A percentile compares a stretch with the other conserved stretches of the same genome.
These are phyloP conservation scores for Curvularia hawaiiensis DNA, from an alignment of 2,329 filamentous ascomycete genomes.

Conservation along the genomic window DNA sequence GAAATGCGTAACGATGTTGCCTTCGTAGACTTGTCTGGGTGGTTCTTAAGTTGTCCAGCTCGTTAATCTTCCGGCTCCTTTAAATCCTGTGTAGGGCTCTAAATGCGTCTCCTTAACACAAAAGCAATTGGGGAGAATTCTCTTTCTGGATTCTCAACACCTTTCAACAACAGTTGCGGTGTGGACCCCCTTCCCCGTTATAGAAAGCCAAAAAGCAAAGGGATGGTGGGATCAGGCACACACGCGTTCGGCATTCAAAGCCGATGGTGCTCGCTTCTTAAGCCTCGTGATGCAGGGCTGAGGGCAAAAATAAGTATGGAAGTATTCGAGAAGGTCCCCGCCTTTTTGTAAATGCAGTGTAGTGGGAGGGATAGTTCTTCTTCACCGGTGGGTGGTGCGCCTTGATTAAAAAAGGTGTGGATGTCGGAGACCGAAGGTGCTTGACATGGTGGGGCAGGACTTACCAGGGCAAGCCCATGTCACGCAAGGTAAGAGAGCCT, in stretches of 20 bases:
- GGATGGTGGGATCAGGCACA: background rate
- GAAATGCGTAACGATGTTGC: background rate
- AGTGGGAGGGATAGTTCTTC: background rate
- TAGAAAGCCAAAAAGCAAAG: background rate
- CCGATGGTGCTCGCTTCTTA: background rate
- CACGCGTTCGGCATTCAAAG: background rate
- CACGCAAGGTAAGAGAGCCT: background rate
- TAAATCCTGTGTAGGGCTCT: background rate
- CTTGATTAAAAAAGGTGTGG: background rate
- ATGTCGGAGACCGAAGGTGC: conserved; percentile 4
- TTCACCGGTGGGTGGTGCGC: background rate
- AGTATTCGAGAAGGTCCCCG: background rate
- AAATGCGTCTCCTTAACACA: background rate
- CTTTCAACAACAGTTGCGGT: background rate
- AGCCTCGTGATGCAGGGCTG: background rate
- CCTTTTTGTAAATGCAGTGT: background rate
- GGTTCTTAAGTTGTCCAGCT: background rate
- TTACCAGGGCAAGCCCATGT: background rate
- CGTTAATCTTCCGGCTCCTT: background rate
- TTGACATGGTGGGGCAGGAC: background rate
- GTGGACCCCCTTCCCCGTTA: background rate
- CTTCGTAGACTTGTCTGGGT: background rate
- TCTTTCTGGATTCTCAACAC: background rate
- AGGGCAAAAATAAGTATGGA: background rate
- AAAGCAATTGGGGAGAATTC: background rate